These are phyloP conservation scores for Ophiostoma pallidulum DNA, from an alignment of 2,329 filamentous ascomycete genomes.

Conservation along the genomic window DNA sequence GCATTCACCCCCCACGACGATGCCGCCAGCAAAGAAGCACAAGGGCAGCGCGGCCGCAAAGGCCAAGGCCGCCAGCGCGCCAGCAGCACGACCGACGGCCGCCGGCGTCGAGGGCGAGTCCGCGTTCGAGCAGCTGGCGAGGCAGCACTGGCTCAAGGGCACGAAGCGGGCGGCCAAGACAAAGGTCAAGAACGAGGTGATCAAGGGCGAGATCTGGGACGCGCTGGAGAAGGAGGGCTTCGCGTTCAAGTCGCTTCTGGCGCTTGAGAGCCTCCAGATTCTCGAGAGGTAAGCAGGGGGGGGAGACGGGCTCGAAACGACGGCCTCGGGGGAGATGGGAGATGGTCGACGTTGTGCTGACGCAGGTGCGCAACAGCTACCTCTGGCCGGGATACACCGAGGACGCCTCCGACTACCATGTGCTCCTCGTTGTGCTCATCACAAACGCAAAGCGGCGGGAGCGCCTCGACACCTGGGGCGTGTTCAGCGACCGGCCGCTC, in stretches of 20 bases:
- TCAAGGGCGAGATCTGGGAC: slow-evolving; percentile 87
- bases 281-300: slow-evolving; percentile 57
- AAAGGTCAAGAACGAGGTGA: slow-evolving; percentile 71
- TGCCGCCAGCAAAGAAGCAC: slow-evolving; percentile 52
- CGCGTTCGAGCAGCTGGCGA: slow-evolving; percentile 66
- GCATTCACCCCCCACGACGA: slow-evolving; percentile 22
- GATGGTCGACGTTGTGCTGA: not conserved
- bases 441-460: slow-evolving; percentile 83
- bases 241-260: slow-evolving; percentile 63
- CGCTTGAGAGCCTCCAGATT: slow-evolving; percentile 82
- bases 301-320: not conserved
- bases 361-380: slow-evolving; percentile 48
- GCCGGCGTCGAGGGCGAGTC: slow-evolving; percentile 63
- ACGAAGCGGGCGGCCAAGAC: slow-evolving; percentile 51
- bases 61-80: slow-evolving; percentile 28
- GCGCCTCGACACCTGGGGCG: slow-evolving; percentile 75
- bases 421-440: slow-evolving; percentile 76
- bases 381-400: slow-evolving; percentile 91
- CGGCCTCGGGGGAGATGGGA: not conserved
- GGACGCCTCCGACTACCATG: slow-evolving; percentile 83
- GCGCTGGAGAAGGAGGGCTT: slow-evolving; percentile 74
- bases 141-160: slow-evolving; percentile 71
- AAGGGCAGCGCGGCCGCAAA: slow-evolving; percentile 40
- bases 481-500: slow-evolving; percentile 66
- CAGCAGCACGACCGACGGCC: slow-evolving; percentile 50